Base-by-base conservation (phyloP, 2,329 filamentous ascomycete species). In the Achaetomium macrosporum region DNA sequence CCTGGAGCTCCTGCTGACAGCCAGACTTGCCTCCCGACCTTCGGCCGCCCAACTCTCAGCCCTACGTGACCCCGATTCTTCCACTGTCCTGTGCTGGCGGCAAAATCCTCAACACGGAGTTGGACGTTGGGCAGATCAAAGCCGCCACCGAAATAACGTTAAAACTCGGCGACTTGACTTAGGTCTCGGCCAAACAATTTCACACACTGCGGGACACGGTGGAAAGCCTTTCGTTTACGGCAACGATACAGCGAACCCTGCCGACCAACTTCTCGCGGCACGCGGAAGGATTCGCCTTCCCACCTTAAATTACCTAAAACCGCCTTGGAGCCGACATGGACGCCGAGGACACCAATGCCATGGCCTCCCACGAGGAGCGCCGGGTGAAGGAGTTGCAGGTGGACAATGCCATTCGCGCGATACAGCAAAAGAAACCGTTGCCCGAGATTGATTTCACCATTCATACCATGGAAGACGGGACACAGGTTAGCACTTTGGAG, bases 401-500 rank as follows among this genome's bases (percentile, higher is more conserved):
- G 68, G 90, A 96, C 75, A 92, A 90, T 82, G 87, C 89, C 64
- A 86, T 92, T 67, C 89, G 88, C 70, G 93, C 93, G 56, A 90
- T 99, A 66, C 84, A 85, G 70, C 84, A 96, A 65, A 97, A 97
- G 85, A 92, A 88, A 77, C 91, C 92, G 50, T 80, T 95, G 47
- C 93, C 93, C 54, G 92, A 97, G 78, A 97, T 99, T 66, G 93
- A 99, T 76, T 99, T 99, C 71, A 95, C 90, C 52, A 84, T 99
- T 67, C 93, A 99, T 73, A 93, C 88, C 58, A 96, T 97, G 92
- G 93, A 99, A 71, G 93, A 99, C 77, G 90, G 89, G 67, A 85
- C 82, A 50, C 90, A 96, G 75, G 93, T 99, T 69, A 97, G 83
- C 82, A 99, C 93, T 57, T 75, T 87, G 69, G 93, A 99, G 74